Percentiles rank a stretch among this genome's conserved stretches.
Evolutionary conservation across 805 yeast species (phyloP).

Genomic region (Pichia membranifaciens): DNA sequence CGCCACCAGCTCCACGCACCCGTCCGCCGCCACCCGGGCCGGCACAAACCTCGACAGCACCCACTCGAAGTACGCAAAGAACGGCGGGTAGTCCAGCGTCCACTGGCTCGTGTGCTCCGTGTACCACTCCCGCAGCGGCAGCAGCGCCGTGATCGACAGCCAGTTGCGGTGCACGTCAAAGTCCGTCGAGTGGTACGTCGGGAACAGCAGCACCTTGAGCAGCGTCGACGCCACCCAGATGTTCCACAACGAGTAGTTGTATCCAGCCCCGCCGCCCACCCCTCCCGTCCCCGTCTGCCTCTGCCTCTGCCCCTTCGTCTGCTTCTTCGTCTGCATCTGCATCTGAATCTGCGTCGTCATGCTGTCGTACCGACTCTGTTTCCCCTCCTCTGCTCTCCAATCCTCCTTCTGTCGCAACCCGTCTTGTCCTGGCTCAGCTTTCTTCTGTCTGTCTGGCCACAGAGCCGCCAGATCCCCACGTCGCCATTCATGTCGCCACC

Average conservation of each 20-base stretch:
- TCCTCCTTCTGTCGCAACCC: too few species aligned
- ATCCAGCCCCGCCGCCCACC: too few species aligned
- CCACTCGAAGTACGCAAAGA: slow-evolving; percentile 95
- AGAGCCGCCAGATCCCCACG: too few species aligned
- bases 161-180: slow-evolving; percentile 97
- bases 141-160: slow-evolving; percentile 79
- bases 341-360: too few species aligned
- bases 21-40: slow-evolving; percentile 53
- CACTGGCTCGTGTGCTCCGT: slow-evolving; percentile 71
- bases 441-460: too few species aligned
- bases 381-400: too few species aligned
- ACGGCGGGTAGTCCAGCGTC: slow-evolving; percentile 97
- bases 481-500: too few species aligned
- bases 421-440: too few species aligned
- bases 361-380: too few species aligned
- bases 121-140: slow-evolving; percentile 83
- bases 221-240: slow-evolving; percentile 60
- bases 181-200: slow-evolving; percentile 89
- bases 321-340: too few species aligned
- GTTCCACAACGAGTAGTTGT: slow-evolving; percentile 52
- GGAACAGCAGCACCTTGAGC: slow-evolving; percentile 56
- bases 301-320: too few species aligned
- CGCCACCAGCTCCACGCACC: slow-evolving; percentile 64
- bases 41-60: slow-evolving; percentile 68
- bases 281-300: too few species aligned